Base-by-base conservation (phyloP, 208 protist species). In the Leishmania mexicana region DNA sequence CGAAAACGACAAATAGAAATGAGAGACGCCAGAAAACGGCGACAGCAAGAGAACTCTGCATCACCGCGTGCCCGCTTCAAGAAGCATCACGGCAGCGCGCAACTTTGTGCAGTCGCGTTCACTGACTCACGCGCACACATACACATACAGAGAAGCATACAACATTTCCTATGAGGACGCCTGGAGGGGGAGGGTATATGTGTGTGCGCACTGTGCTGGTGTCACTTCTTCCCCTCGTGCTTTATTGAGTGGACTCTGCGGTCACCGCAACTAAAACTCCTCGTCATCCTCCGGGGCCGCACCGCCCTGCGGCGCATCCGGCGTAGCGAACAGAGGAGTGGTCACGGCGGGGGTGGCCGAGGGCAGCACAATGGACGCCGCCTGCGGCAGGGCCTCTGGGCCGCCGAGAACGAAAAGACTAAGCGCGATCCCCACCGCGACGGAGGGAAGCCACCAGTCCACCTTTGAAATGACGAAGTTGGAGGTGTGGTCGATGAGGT, bases 401-500 rank as follows among this genome's bases (percentile, higher is more conserved):
- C 93, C 95, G 68, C 92, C 88, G 21, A 97, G 85, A 21, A 97
- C 21, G 73, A 96, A 89, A 40, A 97, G 75, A 79, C 89, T 95
- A 31, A 96, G 68, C 38, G 83, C 89, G 85, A 97, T 95, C 42
- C 91, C 90, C 10, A 89, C 81, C 19, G 84, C 93, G 2, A 97
- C 91, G 54, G 92, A 91, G 24, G 95, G 95, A 19, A 97, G 42
- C 93, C 95, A 97, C 92, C 93, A 97, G 79, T 93, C 89, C 58
- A 89, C 78, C 82, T 96, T 96, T 24, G 88, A 85, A 53, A 96
- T 87, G 68, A 97, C 81, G 71, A 89, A 96, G 79, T 96, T 86
- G 35, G 89, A 72, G 64, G 84, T 90, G 86, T 96, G 90, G 78
- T 97, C 92, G 40, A 96, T 81, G 75, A 97, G 90, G 83, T 96